Conservation (phyloP, 129 eudicot species). For the sunflower (Helianthus annuus) region HanXRQr2.0-SUNRISE NC_035447.2:71892973-71893472, state of each 20-base stretch:
- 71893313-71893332: neutral
- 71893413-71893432: conserved; percentile 22
- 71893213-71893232: neutral
- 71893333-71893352: neutral
- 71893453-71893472: conserved; percentile 35
- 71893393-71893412: conserved; percentile 6
- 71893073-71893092: too few species aligned
- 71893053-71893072: too few species aligned
- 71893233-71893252: neutral
- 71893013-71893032: too few species aligned
- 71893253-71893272: conserved; percentile 5
- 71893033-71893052: too few species aligned
- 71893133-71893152: too few species aligned
- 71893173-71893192: neutral
- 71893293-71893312: neutral
- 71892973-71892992: too few species aligned
- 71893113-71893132: too few species aligned
- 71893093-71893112: too few species aligned
- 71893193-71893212: neutral
- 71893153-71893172: neutral
- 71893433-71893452: conserved; percentile 42
- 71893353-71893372: conserved; percentile 23
- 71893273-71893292: neutral
- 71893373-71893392: neutral
- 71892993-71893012: too few species aligned